These are phyloP conservation scores for Pythium monospermum DNA, from an alignment of 352 stramenopile genomes.

Conservation along the genomic window DNA sequence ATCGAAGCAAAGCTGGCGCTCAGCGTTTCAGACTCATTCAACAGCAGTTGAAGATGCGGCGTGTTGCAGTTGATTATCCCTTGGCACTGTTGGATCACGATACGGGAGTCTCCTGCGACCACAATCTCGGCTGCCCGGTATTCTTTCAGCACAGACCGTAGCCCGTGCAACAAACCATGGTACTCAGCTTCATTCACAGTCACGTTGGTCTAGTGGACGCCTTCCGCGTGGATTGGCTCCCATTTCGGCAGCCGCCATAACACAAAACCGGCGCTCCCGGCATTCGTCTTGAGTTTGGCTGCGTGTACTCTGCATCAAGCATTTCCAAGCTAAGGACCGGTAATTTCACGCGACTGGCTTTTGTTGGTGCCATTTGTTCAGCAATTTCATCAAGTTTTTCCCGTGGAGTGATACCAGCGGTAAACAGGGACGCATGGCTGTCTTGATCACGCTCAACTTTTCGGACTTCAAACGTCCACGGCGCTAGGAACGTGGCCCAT, in stretches of 20 bases:
- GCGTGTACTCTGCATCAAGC: conserved; percentile 10
- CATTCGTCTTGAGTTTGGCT: conserved; percentile 14
- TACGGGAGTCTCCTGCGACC: conserved; percentile 9
- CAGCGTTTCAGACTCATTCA: conserved; percentile 1
- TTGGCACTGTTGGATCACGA: conserved; percentile 6
- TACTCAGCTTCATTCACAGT: conserved; percentile 23
- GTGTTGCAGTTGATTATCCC: conserved; percentile 13
- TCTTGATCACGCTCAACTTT: conserved; percentile 6
- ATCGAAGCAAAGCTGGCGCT: conserved; percentile 1
- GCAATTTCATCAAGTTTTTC: conserved; percentile 12
- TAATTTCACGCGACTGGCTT: neutral
- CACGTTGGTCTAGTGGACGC: neutral
- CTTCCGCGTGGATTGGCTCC: neutral
- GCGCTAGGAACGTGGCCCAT: neutral
- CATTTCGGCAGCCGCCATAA: conserved; percentile 12
- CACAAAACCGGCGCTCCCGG: conserved; percentile 11
- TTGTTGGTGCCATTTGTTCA: conserved; percentile 1
- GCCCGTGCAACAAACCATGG: neutral
- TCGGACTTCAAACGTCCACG: conserved; percentile 3
- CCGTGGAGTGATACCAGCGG: conserved; percentile 9
- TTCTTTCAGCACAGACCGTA: neutral
- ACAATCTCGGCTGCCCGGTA: neutral
- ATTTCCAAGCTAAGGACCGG: conserved; percentile 7
- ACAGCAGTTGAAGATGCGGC: neutral
- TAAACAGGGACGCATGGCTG: conserved; percentile 2